Conservation (phyloP, 495 filamentous ascomycete species). For the Annulohypoxylon stygium region DNA sequence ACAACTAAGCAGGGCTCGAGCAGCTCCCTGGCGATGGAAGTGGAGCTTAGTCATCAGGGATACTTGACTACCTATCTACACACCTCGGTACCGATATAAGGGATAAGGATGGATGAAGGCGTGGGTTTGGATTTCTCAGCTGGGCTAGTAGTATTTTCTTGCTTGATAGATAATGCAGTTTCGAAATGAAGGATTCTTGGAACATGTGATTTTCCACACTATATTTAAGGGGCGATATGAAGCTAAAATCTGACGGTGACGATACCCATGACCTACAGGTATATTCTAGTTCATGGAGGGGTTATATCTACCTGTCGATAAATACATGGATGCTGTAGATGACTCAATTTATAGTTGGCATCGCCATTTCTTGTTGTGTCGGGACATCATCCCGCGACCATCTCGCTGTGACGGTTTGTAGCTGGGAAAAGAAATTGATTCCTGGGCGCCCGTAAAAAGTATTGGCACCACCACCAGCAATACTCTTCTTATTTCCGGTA, state of each 20-base stretch:
- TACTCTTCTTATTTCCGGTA: constrained; percentile 97
- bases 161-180: constrained; percentile 23
- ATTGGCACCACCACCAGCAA: constrained; percentile 92
- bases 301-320: not conserved
- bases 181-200: constrained; percentile 2
- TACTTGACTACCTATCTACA: not conserved
- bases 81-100: not conserved
- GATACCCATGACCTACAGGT: not conserved
- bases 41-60: constrained; percentile 26
- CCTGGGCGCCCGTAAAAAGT: constrained; percentile 96
- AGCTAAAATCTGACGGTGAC: not conserved
- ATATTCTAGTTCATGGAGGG: not conserved
- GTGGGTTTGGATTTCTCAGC: not conserved
- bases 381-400: constrained; percentile 84
- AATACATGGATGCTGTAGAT: not conserved
- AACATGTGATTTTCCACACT: not conserved
- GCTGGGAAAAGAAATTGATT: constrained; percentile 93
- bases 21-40: constrained; percentile 43
- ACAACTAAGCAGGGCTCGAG: constrained; percentile 32
- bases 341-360: not conserved
- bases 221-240: not conserved
- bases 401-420: constrained; percentile 95
- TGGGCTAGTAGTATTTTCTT: not conserved
- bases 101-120: not conserved
- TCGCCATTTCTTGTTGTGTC: not conserved